Base-by-base conservation (phyloP, 345 rosid species). In the Hibiscus mutabilis region DNA sequence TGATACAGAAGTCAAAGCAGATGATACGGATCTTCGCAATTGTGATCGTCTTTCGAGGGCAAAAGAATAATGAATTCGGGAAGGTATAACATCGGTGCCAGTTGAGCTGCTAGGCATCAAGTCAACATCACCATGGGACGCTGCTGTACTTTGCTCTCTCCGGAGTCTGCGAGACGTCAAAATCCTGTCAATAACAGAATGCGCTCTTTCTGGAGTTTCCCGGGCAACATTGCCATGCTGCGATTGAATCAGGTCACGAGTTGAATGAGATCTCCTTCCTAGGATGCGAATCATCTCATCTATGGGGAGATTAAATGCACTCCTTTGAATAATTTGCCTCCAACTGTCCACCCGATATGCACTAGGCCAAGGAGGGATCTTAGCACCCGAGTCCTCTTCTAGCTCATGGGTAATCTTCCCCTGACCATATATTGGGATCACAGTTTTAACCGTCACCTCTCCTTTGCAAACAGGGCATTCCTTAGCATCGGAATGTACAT, bases 401-500 rank as follows among this genome's bases (percentile, higher is more conserved):
- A 80, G 80, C 55, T 79, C 89, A 35, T 80, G 83, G 52, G 79
- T 79, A 55, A 76, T 82, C 79, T 80, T 85, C 35, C 91, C 95
- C 2, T 96, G 87, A 25, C 98, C 97, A 77, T 88, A 94, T 68
- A 94, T 91, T 0, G 98, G 98, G 44, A 88, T 91, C 53, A 94
- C 84, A 51, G 84, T 88, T 80, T 86, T 94, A 25, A 61, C 49
- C 0, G 90, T 84, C 49, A 87, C 98, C 81, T 94, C 96, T 71
- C 97, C 98, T 76, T 91, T 94, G 83, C 98, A 94, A n/a, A 91
- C 91, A 0, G 97, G 98, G 69, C 97, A 94, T 80, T 94, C 98
- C 74, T 90, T 94, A 5, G 90, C 92, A 73, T 91, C 91, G 6
- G 95, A 85, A 74, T 84, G 83, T 21, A 84, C 71, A 68, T 94